Evolutionary conservation across 768 basidiomycete genomes (phyloP), one percentile per base, ranked within the genome.

Genomic region (Pleurotus giganteus): DNA sequence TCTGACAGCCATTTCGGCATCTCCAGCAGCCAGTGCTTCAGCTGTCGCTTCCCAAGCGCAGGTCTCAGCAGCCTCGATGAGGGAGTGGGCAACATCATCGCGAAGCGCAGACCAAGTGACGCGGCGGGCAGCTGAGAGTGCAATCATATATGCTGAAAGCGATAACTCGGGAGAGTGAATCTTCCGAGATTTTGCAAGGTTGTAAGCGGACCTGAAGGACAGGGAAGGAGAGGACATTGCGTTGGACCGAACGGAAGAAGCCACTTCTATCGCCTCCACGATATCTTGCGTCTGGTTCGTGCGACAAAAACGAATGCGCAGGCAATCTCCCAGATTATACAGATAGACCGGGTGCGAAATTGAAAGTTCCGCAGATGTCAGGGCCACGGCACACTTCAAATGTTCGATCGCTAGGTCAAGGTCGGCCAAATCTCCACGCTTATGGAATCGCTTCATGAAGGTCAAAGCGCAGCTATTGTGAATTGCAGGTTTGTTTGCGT

Each of bases 281-380:
- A 47, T 24, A 28, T 47, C 46, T 11, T 24, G 3, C 19, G 9
- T 19, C 9, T 47, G 24, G 12, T 29, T 13, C 12, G n/a, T 26
- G 12, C 27, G 37, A 37, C 54, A 4, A 47, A 49, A 57, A 6
- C 58, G 56, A 9, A 21, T 1, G 3, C 13, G 19, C 21, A 57
- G 53, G 4, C 52, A 39, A 41, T 5, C 37, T 17, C 51, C 56
- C 29, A 56, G 54, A 29, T 57, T 53, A 24, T 57, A 47, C 12
- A 57, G 47, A 27, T 17, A 27, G 4, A 13, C 15, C 19, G 56
- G 12, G 13, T 17, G 47, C 39, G 29, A n/a, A 19, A 37, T 28
- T 9, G 59, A 27, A 28, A 47, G 47, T 15, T 50, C 56, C 21
- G 46, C 23, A 11, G 53, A 41, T 31, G 47, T 43, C 9, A 51